Evolutionary conservation across 2,329 filamentous ascomycete genomes (phyloP), one percentile per base, ranked within the genome.

Genomic region (Cladosporium sp.): DNA sequence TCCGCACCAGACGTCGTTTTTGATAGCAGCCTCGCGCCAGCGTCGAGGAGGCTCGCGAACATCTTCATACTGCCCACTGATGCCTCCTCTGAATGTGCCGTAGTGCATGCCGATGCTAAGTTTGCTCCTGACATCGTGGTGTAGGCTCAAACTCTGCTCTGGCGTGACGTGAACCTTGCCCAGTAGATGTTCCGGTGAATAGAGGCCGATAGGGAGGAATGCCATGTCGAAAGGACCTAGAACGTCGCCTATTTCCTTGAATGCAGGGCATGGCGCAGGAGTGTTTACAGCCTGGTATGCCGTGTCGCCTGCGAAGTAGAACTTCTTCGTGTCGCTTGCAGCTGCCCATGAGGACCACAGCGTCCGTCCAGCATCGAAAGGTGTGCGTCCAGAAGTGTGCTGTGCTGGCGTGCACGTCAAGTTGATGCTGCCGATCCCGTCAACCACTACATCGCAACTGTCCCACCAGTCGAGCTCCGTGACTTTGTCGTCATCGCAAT

Each of bases 401-500:
- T 82, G 80, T 1, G 76, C 72, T 2, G 80, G 80, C 7, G 75
- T 77, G 60, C 78, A 80, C 1, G 75, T 72, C 28, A 82, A 56
- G 1, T 71, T 70, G 4, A 78, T 67, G n/a, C 63, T 72, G n/a
- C 75, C 74, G 1, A 74, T 59, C 0, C 66, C 67, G 12, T 69
- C 59, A 5, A 73, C 66, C 8, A 66, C 62, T 1, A 80, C 42
- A 6, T 69, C 66, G 22, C 74, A 65, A n/a, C 70, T 69, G 42
- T 81, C 73, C 78, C 78, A 81, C 79, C 80, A 82, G 63, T 82
- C 80, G 40, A 77, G 61, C 57, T 82, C 78, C 1, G 71, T 75
- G 34, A 81, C 72, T 51, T 78, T 73, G 8, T 73, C 69, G 2
- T 65, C 64, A 7, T 62, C 63, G 57, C 79, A 75, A 0, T 73